These are phyloP conservation scores for Pholiota adiposa DNA, from an alignment of 1,284 basidiomycete genomes.

Conservation along the genomic window DNA sequence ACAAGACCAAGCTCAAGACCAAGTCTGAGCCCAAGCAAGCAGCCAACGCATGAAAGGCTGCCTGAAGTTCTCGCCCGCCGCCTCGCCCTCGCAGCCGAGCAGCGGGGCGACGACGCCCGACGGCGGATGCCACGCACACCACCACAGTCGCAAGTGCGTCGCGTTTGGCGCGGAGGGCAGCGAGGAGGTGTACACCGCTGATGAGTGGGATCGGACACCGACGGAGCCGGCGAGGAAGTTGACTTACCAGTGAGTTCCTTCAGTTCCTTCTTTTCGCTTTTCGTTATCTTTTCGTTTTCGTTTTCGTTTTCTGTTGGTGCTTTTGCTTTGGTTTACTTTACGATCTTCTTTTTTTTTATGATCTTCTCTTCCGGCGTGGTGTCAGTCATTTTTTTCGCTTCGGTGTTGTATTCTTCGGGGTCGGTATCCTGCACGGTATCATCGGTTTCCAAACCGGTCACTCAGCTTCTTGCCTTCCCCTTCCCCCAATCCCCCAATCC, in stretches of 20 bases:
- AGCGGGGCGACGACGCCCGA: not conserved
- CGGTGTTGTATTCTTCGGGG: no score
- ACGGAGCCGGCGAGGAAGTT: constrained; percentile 53
- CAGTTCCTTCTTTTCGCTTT: constrained; percentile 3
- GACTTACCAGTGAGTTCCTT: constrained; percentile 52
- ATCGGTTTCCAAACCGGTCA: not conserved
- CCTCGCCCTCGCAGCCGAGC: not conserved
- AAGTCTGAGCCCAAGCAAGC: not conserved
- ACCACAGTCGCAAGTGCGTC: constrained; percentile 50
- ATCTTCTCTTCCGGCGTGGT: no score
- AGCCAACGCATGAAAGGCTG: constrained; percentile 45
- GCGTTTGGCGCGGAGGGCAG: constrained; percentile 54
- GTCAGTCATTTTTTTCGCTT: no score
- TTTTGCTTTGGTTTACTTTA: not conserved
- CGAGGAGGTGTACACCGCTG: constrained; percentile 61
- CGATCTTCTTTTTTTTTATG: not conserved
- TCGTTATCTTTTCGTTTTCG: constrained; percentile 14
- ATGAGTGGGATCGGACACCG: constrained; percentile 74
- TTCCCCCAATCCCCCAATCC: constrained; percentile 2
- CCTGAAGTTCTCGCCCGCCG: constrained; percentile 38
- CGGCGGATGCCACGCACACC: not conserved
- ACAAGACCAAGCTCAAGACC: no score
- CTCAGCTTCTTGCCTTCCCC: not conserved
- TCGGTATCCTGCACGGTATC: no score
- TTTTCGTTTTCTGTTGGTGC: not conserved